phyloP scores from a whole-genome alignment of 495 filamentous ascomycete species.

The Hypoxylon subgilvum region DNA sequence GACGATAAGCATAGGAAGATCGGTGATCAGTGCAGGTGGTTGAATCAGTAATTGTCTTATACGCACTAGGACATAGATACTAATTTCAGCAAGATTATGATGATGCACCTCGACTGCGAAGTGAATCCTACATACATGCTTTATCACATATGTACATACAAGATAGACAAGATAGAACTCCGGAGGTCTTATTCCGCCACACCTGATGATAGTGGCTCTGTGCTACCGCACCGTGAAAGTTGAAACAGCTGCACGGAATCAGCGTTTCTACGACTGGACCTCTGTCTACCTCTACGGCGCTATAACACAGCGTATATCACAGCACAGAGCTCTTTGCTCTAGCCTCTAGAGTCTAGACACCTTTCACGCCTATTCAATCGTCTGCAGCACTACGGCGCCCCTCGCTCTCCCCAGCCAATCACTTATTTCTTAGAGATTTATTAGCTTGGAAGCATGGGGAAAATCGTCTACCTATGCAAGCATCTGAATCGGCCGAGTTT shows the following conservation, averaged over 20 bases:
- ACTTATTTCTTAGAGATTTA: slow-evolving; percentile 6
- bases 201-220: slow-evolving; percentile 8
- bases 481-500: slow-evolving; percentile 29
- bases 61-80: not conserved
- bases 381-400: not conserved
- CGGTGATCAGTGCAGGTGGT: slow-evolving; percentile 8
- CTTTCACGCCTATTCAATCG: not conserved
- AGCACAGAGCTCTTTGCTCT: slow-evolving; percentile 13
- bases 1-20: too few species aligned
- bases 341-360: not conserved
- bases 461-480: slow-evolving; percentile 28
- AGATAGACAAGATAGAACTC: not conserved
- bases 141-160: not conserved
- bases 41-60: slow-evolving; percentile 7
- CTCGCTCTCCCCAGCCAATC: slow-evolving; percentile 6
- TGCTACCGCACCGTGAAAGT: slow-evolving; percentile 14
- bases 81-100: slow-evolving; percentile 14
- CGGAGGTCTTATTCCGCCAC: slow-evolving; percentile 19
- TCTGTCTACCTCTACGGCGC: not conserved
- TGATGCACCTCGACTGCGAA: slow-evolving; percentile 9
- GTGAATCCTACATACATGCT: slow-evolving; percentile 6
- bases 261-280: not conserved
- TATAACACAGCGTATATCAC: slow-evolving; percentile 1
- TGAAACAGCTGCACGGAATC: slow-evolving; percentile 9
- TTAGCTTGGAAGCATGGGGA: slow-evolving; percentile 9